Percentiles rank a stretch among this genome's conserved stretches.
Conservation (phyloP, 352 stramenopile genomes). For the Phytophthora ohioensis region DNA sequence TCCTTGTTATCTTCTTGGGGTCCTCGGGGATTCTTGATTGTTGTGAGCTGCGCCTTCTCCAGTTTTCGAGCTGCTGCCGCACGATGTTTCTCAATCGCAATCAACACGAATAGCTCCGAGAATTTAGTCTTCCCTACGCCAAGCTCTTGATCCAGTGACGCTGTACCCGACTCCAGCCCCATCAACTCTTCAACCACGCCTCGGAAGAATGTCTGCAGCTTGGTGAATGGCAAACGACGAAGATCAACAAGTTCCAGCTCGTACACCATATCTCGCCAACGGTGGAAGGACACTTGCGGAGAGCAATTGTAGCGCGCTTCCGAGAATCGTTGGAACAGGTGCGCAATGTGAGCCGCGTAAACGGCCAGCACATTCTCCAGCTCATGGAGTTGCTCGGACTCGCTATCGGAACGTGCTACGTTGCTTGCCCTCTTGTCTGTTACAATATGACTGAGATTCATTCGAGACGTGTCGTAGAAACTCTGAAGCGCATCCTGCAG, state of each 20-base stretch:
- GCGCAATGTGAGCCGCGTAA: slow-evolving; percentile 49
- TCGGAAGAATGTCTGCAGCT: slow-evolving; percentile 36
- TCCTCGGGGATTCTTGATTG: slow-evolving; percentile 1
- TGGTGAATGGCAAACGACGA: slow-evolving; percentile 29
- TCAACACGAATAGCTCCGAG: slow-evolving; percentile 40
- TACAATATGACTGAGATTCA: slow-evolving; percentile 14
- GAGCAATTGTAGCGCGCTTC: slow-evolving; percentile 36
- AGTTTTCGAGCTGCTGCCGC: slow-evolving; percentile 14
- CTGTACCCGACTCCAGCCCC: background rate
- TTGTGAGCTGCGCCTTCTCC: slow-evolving; percentile 10
- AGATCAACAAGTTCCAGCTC: slow-evolving; percentile 44
- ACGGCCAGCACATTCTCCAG: slow-evolving; percentile 51
- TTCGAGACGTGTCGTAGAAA: slow-evolving; percentile 40
- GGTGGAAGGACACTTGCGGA: slow-evolving; percentile 38
- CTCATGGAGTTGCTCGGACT: slow-evolving; percentile 17
- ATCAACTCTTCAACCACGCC: slow-evolving; percentile 10
- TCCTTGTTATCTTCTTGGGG: slow-evolving; percentile 4
- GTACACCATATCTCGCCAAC: slow-evolving; percentile 46
- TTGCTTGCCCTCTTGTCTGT: slow-evolving; percentile 2
- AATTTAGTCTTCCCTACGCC: slow-evolving; percentile 36
- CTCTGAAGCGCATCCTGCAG: slow-evolving; percentile 18
- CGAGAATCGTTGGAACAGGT: slow-evolving; percentile 57
- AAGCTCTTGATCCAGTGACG: slow-evolving; percentile 32
- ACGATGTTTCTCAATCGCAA: slow-evolving; percentile 39
- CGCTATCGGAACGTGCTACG: background rate